Evolutionary conservation across 2,329 filamentous ascomycete species (phyloP), one percentile per base, ranked within the genome.

Genomic region (Penicillium sp.): DNA sequence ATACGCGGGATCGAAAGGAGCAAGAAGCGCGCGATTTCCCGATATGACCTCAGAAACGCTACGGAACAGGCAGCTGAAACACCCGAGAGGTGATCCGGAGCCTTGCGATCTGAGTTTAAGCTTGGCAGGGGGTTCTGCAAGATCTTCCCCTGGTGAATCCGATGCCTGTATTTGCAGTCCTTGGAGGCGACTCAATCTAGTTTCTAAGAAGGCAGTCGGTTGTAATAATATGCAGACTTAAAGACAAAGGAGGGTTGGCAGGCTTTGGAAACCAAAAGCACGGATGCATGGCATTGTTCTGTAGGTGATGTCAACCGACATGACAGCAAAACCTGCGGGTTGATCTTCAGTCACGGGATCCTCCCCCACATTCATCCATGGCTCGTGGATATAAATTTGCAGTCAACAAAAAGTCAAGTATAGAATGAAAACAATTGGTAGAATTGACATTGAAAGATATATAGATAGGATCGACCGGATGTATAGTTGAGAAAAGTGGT

Each of bases 301-400:
- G 49, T 16, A 47, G 19, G 52, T 62, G 60, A 62, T 58, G 57
- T 62, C 60, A 62, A 58, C 33, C 43, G 19, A 33, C 44, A 35
- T 49, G 49, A 50, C 39, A 10, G 16, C 35, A 46, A 57, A 60
- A 35, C 33, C 29, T 53, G 19, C 22, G 24, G 14, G n/a, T 50
- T 11, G 48, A 50, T 50, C 35, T 42, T 35, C 24, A 50, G 48
- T 63, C 63, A 60, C 61, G 61, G 64, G 61, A 64, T 56, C 43
- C 8, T 42, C 24, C 48, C 45, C 33, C 57, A 37, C 43, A 21
- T 39, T 24, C 13, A 14, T 48, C 44, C 45, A 49, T 52, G 31
- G 26, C 13, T 52, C 27, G n/a, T 10, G 11, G 39, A 42, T 42
- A 16, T 50, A 19, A 22, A 7, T 50, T 10, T 37, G 10, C 31